Evolutionary conservation across 139 green algal species (phyloP).

Genomic region (Haematococcus lacustris): DNA sequence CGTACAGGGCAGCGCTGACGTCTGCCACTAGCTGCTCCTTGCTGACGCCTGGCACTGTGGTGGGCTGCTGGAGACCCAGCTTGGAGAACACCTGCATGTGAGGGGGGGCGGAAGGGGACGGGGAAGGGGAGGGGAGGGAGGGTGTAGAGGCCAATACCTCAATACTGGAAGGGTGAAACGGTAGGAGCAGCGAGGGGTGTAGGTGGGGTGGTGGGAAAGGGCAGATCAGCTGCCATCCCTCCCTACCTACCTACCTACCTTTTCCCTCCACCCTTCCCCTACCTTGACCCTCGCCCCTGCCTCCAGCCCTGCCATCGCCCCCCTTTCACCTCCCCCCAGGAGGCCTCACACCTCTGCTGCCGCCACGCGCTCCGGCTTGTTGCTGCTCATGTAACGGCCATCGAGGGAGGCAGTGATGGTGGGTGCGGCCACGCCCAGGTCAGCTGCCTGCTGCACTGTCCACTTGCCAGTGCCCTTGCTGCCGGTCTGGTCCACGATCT

Average conservation of each 20-base stretch:
- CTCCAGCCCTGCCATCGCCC: too few species aligned
- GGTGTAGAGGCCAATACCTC: background rate
- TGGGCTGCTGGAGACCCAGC: slow-evolving; percentile 29
- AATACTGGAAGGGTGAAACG: too few species aligned
- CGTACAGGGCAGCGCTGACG: slow-evolving; percentile 82
- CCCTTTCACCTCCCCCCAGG: too few species aligned
- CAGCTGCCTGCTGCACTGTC: slow-evolving; percentile 98
- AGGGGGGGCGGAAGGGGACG: too few species aligned
- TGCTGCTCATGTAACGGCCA: slow-evolving; percentile 76
- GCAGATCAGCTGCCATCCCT: too few species aligned
- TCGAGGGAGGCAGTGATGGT: slow-evolving; percentile 94
- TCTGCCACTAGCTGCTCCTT: slow-evolving; percentile 85
- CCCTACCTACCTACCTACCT: too few species aligned
- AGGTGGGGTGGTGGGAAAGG: too few species aligned
- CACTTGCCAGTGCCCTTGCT: slow-evolving; percentile 99
- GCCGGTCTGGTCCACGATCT: slow-evolving; percentile 97
- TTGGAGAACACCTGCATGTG: slow-evolving; percentile 12
- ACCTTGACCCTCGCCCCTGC: too few species aligned
- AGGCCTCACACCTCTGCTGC: slow-evolving; percentile 17
- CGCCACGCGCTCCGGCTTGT: slow-evolving; percentile 85
- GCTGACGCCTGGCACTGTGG: slow-evolving; percentile 48
- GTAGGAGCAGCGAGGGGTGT: too few species aligned
- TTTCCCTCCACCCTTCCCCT: too few species aligned
- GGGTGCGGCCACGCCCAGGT: slow-evolving; percentile 86
- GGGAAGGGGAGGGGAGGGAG: background rate